phyloP scores from a whole-genome alignment of 2,329 filamentous ascomycete species.

The Trichoderma cornu-damae region DNA sequence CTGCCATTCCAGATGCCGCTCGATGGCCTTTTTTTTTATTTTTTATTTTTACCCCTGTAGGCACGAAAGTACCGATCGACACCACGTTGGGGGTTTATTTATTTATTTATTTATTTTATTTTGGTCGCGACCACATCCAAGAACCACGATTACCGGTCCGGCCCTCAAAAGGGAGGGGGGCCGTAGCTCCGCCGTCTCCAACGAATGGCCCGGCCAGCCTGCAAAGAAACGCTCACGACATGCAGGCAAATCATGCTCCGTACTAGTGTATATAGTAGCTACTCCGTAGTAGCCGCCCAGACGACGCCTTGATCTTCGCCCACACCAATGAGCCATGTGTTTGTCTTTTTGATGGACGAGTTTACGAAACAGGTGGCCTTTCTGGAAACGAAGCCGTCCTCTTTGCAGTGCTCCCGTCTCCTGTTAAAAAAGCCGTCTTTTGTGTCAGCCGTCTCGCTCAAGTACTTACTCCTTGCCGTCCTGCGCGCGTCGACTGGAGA shows the following conservation, averaged over 20 bases:
- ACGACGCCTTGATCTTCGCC: slow-evolving; percentile 17
- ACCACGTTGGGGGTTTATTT: neutral
- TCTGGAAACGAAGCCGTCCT: neutral
- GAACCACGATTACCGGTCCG: neutral
- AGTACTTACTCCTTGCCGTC: too few relatives aligned
- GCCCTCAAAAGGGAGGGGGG: neutral
- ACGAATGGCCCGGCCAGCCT: neutral
- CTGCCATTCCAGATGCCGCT: neutral
- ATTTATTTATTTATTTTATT: too few relatives aligned
- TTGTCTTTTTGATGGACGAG: neutral
- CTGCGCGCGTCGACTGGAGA: too few relatives aligned
- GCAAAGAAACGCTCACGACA: neutral
- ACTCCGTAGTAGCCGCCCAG: too few relatives aligned
- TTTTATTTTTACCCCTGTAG: neutral
- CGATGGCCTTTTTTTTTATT: too few relatives aligned
- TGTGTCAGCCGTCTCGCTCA: neutral
- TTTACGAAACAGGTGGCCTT: neutral
- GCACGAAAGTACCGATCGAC: neutral
- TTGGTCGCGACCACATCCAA: neutral
- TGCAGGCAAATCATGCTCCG: neutral
- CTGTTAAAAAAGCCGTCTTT: too few relatives aligned
- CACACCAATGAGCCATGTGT: slow-evolving; percentile 6
- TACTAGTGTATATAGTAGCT: too few relatives aligned
- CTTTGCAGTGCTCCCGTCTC: too few relatives aligned
- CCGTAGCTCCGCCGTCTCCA: neutral